Evolutionary conservation across 2,329 filamentous ascomycete genomes (phyloP), one percentile per base, ranked within the genome.

Genomic region (Clonostachys chloroleuca): DNA sequence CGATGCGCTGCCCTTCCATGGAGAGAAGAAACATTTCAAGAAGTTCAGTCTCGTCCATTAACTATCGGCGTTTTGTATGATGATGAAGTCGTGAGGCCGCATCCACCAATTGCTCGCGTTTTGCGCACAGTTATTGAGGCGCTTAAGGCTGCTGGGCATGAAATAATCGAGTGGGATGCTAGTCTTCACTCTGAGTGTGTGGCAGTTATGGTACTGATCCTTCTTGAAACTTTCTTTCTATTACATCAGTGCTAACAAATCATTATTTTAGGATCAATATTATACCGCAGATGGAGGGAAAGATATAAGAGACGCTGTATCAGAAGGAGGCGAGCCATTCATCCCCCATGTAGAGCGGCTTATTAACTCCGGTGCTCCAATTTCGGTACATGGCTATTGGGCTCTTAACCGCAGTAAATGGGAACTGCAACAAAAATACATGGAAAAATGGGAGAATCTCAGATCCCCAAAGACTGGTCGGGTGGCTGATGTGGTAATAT

Each of bases 351-450:
- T 86, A 0, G 69, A 83, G 54, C 69, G 65, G 0, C 67, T 86
- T 6, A 60, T 85, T 13, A 77, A 78, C 45, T 67, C 70, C 0
- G 76, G 70, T 3, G 53, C 69, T 12, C 58, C 79, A 1, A 78
- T 85, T 13, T 82, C 78, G 0, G 80, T 85, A 0, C 84, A 80
- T 48, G 69, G 82, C 5, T 87, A 86, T 61, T 87, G 82, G 83
- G 81, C 85, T 53, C 68, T 87, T 7, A 86, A 85, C 61, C 78
- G 68, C 50, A 68, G 71, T 24, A 86, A 85, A 55, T 48, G 69
- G 24, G 66, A 63, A 1, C 43, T 60, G 0, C 59, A 61, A 24
- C 57, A 62, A 18, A 52, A 51, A 1, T 84, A 82, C 47, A 67
- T 84, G 2, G 72, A 81, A 43, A 77, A 81, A 48, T 86, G 81